A percentile compares a stretch with the other conserved stretches of the same genome.
Conservation (phyloP, 305 asterid genomes). For the Salvia sclarea region DNA sequence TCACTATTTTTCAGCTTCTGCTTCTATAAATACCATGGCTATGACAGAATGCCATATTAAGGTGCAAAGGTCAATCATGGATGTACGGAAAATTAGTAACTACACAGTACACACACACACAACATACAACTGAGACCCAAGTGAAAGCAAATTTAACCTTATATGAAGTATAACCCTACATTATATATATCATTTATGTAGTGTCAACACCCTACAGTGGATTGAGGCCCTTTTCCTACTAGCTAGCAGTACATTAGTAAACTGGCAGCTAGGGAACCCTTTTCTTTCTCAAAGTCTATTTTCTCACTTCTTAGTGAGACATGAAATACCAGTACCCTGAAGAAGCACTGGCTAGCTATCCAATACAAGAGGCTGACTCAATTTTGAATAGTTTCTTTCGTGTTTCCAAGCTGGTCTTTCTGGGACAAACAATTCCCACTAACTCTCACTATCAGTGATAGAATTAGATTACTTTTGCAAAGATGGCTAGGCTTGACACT, state of each 20-base stretch:
- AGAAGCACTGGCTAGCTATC: neutral
- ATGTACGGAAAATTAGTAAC: neutral
- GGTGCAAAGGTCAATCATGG: neutral
- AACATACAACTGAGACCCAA: neutral
- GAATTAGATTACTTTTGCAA: neutral
- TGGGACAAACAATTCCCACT: neutral
- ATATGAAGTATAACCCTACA: neutral
- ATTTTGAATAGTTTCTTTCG: neutral
- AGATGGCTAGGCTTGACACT: neutral
- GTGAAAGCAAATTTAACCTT: neutral
- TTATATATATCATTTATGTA: neutral
- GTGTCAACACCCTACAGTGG: neutral
- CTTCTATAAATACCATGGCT: neutral
- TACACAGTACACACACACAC: neutral
- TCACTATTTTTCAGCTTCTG: slow-evolving; percentile 3
- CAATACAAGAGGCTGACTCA: neutral
- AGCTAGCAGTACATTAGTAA: neutral
- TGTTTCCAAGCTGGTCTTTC: neutral
- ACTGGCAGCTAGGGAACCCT: neutral
- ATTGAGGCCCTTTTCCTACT: neutral
- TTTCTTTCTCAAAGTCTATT: neutral
- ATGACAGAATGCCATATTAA: neutral
- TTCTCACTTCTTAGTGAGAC: neutral
- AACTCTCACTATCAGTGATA: neutral
- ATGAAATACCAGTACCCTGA: neutral